Evolutionary conservation across 495 filamentous ascomycete genomes (phyloP).

Genomic region (Elasticomyces elasticus): DNA sequence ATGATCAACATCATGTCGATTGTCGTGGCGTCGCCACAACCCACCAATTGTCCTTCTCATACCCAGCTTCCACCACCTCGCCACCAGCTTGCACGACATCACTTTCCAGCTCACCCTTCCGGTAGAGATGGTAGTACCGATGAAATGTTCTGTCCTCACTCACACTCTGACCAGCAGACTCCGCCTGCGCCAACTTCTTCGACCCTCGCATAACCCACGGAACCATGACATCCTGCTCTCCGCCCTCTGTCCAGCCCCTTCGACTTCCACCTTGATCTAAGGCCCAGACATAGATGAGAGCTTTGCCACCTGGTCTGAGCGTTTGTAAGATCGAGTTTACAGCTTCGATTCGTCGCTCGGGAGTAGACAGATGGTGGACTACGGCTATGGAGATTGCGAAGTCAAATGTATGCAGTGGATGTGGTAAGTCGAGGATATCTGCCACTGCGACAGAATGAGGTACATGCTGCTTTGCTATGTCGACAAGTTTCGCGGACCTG

Average conservation of each 20-base stretch:
- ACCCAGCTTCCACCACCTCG: constrained; percentile 65
- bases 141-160: constrained; percentile 51
- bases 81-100: constrained; percentile 72
- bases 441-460: constrained; percentile 57
- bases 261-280: constrained; percentile 85
- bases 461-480: constrained; percentile 58
- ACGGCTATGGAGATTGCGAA: constrained; percentile 95
- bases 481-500: constrained; percentile 61
- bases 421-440: constrained; percentile 61
- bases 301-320: constrained; percentile 53
- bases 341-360: constrained; percentile 59
- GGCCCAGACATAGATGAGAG: constrained; percentile 91
- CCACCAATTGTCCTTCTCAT: constrained; percentile 99
- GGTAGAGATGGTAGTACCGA: constrained; percentile 91
- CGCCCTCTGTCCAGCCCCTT: constrained; percentile 80
- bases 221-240: constrained; percentile 87
- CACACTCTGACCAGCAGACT: constrained; percentile 10
- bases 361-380: constrained; percentile 87
- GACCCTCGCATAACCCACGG: constrained; percentile 70
- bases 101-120: constrained; percentile 72
- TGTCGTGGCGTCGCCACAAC: constrained; percentile 41
- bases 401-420: constrained; percentile 60
- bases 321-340: constrained; percentile 61
- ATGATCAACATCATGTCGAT: neutral
- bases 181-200: constrained; percentile 15